A percentile compares a stretch with the other conserved stretches of the same genome.
Conservation (phyloP, 1,139 yeast genomes). For the Casaregolazyma lundiana region DNA sequence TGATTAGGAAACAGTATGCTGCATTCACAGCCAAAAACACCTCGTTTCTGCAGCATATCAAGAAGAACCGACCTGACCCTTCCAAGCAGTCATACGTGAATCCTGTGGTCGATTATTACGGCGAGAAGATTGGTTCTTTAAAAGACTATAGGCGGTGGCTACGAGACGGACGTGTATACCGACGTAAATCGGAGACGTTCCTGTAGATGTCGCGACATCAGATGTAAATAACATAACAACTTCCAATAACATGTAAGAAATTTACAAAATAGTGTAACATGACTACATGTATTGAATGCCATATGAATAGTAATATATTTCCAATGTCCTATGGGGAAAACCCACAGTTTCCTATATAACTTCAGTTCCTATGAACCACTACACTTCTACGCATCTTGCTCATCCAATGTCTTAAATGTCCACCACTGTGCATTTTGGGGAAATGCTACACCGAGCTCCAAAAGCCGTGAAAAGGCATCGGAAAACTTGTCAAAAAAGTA, state of each 20-base stretch:
- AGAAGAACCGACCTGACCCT: constrained; percentile 83
- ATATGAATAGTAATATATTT: too few relatives aligned
- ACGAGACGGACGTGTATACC: constrained; percentile 88
- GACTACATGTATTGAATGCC: not conserved
- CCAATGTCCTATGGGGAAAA: too few relatives aligned
- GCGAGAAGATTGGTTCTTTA: constrained; percentile 86
- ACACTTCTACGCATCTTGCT: constrained; percentile 1
- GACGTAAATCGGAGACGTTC: constrained; percentile 79
- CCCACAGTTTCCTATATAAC: not conserved
- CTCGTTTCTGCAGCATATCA: constrained; percentile 67
- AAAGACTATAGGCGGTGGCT: constrained; percentile 92
- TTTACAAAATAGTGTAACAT: too few relatives aligned
- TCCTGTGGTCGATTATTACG: constrained; percentile 97
- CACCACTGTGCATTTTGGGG: constrained; percentile 38
- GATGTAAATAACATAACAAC: constrained; percentile 28
- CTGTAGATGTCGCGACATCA: constrained; percentile 30
- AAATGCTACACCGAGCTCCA: constrained; percentile 71
- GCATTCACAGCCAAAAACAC: constrained; percentile 53
- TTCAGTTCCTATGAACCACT: not conserved
- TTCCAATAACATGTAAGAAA: not conserved
- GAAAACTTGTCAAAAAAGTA: constrained; percentile 70
- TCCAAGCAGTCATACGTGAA: constrained; percentile 86
- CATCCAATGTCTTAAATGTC: constrained; percentile 45
- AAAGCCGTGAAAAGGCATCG: constrained; percentile 59
- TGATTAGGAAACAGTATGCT: constrained; percentile 44